Conservation (phyloP, 2,329 filamentous ascomycete genomes). For the Penicillium concentricum region DNA sequence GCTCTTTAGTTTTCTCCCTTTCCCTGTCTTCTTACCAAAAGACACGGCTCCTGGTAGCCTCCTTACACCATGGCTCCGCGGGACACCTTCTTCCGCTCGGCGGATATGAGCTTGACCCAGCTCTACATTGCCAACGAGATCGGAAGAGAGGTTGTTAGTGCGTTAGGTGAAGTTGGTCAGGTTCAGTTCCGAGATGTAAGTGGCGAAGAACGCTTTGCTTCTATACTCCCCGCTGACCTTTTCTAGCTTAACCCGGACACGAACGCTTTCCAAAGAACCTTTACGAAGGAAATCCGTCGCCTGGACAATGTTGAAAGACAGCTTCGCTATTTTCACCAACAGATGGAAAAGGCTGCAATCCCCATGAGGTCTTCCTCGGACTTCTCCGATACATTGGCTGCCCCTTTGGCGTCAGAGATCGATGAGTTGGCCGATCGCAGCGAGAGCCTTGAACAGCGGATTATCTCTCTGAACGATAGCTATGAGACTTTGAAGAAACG, state of each 20-base stretch:
- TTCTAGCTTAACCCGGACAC: constrained; percentile 84
- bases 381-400: constrained; percentile 80
- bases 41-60: constrained; percentile 22
- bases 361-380: constrained; percentile 86
- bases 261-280: constrained; percentile 93
- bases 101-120: constrained; percentile 99
- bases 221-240: constrained; percentile 18
- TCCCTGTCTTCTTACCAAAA: constrained; percentile 19
- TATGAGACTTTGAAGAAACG: constrained; percentile 98
- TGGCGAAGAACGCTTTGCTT: constrained; percentile 4
- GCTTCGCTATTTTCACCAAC: constrained; percentile 88
- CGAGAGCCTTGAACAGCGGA: constrained; percentile 86
- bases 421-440: constrained; percentile 92
- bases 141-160: constrained; percentile 93
- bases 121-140: constrained; percentile 99
- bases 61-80: constrained; percentile 58
- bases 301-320: constrained; percentile 98
- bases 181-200: constrained; percentile 97
- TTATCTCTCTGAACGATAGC: constrained; percentile 91
- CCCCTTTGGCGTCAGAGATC: constrained; percentile 90
- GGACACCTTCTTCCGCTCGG: constrained; percentile 98
- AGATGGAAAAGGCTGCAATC: constrained; percentile 93
- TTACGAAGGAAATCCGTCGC: constrained; percentile 94
- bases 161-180: constrained; percentile 89
- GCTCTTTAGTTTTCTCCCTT: constrained; percentile 2